Evolutionary conservation across 352 stramenopile species (phyloP).

Genomic region (Phytophthora syringae): DNA sequence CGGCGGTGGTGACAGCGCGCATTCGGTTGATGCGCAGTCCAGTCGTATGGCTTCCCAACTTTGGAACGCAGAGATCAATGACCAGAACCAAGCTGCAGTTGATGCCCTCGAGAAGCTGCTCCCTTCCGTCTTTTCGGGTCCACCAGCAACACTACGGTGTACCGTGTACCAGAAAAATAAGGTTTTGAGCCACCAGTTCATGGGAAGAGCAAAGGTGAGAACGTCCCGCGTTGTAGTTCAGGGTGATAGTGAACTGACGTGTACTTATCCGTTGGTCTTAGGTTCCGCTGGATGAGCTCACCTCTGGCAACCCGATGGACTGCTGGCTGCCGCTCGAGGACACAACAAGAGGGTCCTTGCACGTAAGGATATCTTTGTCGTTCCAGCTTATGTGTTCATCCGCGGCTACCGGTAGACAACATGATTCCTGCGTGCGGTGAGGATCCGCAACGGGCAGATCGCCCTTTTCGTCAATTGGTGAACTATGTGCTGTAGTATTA

Average conservation of each 20-base stretch:
- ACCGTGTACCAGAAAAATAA: conserved; percentile 85
- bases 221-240: not conserved
- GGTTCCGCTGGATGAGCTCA: conserved; percentile 60
- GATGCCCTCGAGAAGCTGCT: conserved; percentile 65
- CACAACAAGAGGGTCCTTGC: conserved; percentile 59
- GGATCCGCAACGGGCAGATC: not conserved
- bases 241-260: conserved; percentile 2
- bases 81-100: conserved; percentile 39
- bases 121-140: conserved; percentile 66
- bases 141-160: conserved; percentile 62
- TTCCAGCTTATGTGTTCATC: conserved; percentile 86
- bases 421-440: conserved; percentile 27
- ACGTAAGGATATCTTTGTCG: conserved; percentile 67
- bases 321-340: conserved; percentile 75
- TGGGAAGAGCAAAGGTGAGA: conserved; percentile 69
- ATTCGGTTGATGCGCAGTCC: conserved; percentile 15
- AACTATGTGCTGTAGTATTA: no score
- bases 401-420: conserved; percentile 30
- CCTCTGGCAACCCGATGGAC: conserved; percentile 67
- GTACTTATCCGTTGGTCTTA: conserved; percentile 27
- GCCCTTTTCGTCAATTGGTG: no score
- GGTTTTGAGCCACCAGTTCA: conserved; percentile 76
- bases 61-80: conserved; percentile 49
- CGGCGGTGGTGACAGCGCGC: not conserved
- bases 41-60: conserved; percentile 36